Evolutionary conservation across 1,139 yeast species (phyloP), one percentile per base, ranked within the genome.

Genomic region (Debaryomyces subglobosus): DNA sequence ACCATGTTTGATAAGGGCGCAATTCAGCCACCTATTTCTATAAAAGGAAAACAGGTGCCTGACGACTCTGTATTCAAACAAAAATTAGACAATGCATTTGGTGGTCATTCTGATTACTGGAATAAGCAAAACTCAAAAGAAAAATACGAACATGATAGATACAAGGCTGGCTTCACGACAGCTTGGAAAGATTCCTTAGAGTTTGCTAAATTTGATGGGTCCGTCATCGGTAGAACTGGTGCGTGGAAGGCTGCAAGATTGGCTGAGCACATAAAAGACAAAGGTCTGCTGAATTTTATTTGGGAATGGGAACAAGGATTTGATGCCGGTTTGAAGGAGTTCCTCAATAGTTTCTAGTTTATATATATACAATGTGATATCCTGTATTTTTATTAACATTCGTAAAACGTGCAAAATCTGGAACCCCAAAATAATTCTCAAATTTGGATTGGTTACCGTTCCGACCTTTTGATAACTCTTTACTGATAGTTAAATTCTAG

Each of bases 291-390:
- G 58, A 71, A 73, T 48, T 77, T 71, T 61, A 53, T 82, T 47
- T 92, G 97, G 97, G 96, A 88, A 64, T 92, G 89, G 86, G 89
- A 85, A 32, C 94, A 87, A 55, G 97, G 96, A 0, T 91, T 81
- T 62, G 81, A 81, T 48, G 76, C 79, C 45, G 97, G 90, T 0
- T 55, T 80, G 53, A 57, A 69, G 50, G 65, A 63, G 32, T 77
- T 72, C 36, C 44, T 16, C 34, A 43, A 18, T 37, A 36, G 41
- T 46, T 18, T 34, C 24, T 23, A 43, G 44, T 16, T 35, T 24
- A 39, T 13, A 33, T 13, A 21, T 39, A 23, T 13, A 9, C 12
- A 5, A 32, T 33, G 8, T 23, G 5, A n/a, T 20, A 33, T 32
- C 12, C 20, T 30, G 18, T 21, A 41, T 32, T 41, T 13, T 29